These are phyloP conservation scores for Astrothelium macrocarpum DNA, from an alignment of 495 filamentous ascomycete species.

Conservation along the genomic window DNA sequence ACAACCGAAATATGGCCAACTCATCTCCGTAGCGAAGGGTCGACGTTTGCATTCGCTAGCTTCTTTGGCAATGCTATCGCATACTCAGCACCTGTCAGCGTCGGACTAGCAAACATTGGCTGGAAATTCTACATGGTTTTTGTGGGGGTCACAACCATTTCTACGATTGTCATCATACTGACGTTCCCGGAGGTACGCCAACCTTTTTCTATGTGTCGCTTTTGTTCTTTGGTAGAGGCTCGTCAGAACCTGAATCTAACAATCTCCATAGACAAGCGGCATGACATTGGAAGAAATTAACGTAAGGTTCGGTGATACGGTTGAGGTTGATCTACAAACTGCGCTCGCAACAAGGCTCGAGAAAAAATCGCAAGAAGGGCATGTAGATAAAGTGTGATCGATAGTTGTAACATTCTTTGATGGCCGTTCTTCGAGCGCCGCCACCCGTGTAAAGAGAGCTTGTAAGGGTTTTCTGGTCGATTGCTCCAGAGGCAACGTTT, in stretches of 20 bases:
- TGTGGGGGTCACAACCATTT: background rate
- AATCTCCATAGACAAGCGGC: slow-evolving; percentile 8
- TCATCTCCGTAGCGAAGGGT: slow-evolving; percentile 39
- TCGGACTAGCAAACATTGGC: slow-evolving; percentile 11
- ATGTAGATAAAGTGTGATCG: background rate
- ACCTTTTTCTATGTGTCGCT: background rate
- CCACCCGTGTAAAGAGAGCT: too few relatives aligned
- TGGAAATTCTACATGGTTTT: slow-evolving; percentile 12
- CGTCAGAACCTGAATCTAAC: background rate
- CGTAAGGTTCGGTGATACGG: slow-evolving; percentile 12
- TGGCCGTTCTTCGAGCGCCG: too few relatives aligned
- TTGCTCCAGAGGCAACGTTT: too few relatives aligned
- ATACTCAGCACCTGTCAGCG: slow-evolving; percentile 5
- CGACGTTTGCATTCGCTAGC: slow-evolving; percentile 38
- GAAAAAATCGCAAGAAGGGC: background rate
- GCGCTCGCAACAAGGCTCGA: background rate
- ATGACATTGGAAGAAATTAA: slow-evolving; percentile 15
- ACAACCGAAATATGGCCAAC: slow-evolving; percentile 45
- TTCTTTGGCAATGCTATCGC: slow-evolving; percentile 22
- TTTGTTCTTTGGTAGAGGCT: background rate
- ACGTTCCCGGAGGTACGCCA: slow-evolving; percentile 9
- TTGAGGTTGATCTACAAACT: slow-evolving; percentile 5
- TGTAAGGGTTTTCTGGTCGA: too few relatives aligned
- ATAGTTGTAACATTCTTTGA: background rate
- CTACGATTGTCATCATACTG: background rate